These are phyloP conservation scores for Kalaharituber pfeilii DNA, from an alignment of 2,329 filamentous ascomycete species.

Conservation along the genomic window DNA sequence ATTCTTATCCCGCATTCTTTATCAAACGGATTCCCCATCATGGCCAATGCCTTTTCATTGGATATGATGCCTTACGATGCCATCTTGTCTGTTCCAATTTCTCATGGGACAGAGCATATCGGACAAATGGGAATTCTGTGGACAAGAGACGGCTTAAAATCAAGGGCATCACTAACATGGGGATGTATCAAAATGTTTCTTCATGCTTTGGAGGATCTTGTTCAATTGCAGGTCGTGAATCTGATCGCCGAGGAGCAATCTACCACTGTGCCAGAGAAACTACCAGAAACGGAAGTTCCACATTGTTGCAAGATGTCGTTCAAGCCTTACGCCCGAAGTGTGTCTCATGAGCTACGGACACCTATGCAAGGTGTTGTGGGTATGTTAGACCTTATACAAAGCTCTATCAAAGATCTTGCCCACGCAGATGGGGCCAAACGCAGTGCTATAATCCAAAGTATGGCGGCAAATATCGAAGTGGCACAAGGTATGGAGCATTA, in stretches of 20 bases:
- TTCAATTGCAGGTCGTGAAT: constrained; percentile 28
- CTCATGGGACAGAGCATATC: constrained; percentile 46
- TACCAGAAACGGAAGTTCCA: not conserved
- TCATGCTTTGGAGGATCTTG: constrained; percentile 50
- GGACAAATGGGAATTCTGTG: constrained; percentile 58
- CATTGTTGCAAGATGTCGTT: constrained; percentile 37
- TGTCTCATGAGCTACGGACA: constrained; percentile 54
- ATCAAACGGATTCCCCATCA: constrained; percentile 40
- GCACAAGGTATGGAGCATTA: constrained; percentile 43
- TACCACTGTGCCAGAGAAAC: not conserved
- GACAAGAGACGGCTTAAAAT: constrained; percentile 42
- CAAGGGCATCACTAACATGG: constrained; percentile 42
- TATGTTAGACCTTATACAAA: constrained; percentile 59
- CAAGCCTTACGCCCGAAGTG: constrained; percentile 52
- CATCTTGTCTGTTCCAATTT: constrained; percentile 49
- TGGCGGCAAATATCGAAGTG: constrained; percentile 53
- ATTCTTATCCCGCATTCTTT: constrained; percentile 48
- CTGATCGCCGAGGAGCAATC: not conserved
- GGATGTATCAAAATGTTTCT: constrained; percentile 49
- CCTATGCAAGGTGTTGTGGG: constrained; percentile 62
- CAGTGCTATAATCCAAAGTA: constrained; percentile 40
- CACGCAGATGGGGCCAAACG: constrained; percentile 22
- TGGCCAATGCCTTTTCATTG: constrained; percentile 37
- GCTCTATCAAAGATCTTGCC: constrained; percentile 8
- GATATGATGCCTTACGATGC: constrained; percentile 43